These are phyloP conservation scores for Neurospora hispaniola DNA, from an alignment of 495 filamentous ascomycete species.

Conservation along the genomic window DNA sequence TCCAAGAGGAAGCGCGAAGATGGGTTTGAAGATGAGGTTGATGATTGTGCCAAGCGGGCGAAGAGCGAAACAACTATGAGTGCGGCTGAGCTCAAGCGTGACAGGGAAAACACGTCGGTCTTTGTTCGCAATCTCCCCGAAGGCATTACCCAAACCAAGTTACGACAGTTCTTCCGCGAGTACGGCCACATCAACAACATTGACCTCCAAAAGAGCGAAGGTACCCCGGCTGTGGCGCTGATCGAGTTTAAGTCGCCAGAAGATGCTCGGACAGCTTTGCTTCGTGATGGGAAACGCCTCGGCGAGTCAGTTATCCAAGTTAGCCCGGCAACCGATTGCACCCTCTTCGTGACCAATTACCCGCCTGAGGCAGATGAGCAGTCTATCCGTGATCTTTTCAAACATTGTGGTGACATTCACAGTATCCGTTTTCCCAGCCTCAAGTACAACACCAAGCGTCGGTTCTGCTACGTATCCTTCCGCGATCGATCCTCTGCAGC, in stretches of 20 bases:
- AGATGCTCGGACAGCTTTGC: conserved; percentile 69
- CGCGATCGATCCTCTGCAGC: conserved; percentile 50
- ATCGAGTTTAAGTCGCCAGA: conserved; percentile 78
- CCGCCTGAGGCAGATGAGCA: conserved; percentile 73
- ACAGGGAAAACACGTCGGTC: conserved; percentile 81
- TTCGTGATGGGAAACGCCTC: conserved; percentile 66
- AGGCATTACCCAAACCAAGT: conserved; percentile 54
- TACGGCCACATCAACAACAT: conserved; percentile 74
- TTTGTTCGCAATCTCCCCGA: conserved; percentile 66
- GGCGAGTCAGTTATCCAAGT: conserved; percentile 61
- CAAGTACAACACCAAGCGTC: conserved; percentile 73
- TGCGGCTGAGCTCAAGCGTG: conserved; percentile 47
- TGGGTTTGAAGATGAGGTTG: conserved; percentile 30
- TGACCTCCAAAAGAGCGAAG: conserved; percentile 47
- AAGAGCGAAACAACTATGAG: conserved; percentile 39
- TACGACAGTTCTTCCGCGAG: conserved; percentile 84
- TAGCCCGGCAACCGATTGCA: conserved; percentile 58
- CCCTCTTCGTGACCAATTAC: conserved; percentile 85
- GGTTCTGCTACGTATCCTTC: conserved; percentile 93
- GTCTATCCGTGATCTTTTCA: conserved; percentile 68
- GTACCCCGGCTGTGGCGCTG: conserved; percentile 54
- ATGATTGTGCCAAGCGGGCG: conserved; percentile 45
- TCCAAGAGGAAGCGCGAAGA: conserved; percentile 64
- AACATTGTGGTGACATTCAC: conserved; percentile 66
- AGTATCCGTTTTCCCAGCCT: conserved; percentile 85